Evolutionary conservation across 805 yeast species (phyloP).

Genomic region (Schizosaccharomyces japonicus): DNA sequence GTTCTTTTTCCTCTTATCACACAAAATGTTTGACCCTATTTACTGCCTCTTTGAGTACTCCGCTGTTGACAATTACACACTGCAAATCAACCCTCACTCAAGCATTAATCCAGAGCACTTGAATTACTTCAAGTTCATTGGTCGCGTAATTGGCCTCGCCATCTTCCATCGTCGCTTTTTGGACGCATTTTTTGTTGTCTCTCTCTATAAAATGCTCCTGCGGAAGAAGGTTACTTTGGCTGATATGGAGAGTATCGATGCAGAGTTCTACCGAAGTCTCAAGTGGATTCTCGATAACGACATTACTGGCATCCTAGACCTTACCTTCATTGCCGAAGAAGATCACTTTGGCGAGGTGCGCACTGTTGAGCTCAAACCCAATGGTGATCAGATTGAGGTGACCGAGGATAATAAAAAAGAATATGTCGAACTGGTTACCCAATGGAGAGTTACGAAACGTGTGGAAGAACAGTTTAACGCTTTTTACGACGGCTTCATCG

Average conservation of each 20-base stretch:
- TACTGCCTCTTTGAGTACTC: conserved; percentile 93
- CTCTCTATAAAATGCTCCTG: conserved; percentile 91
- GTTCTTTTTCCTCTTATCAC: conserved; percentile 84
- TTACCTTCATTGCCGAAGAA: conserved; percentile 67
- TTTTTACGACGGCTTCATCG: conserved; percentile 91
- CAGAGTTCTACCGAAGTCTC: conserved; percentile 81
- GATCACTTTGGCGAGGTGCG: conserved; percentile 87
- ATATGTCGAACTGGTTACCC: conserved; percentile 80
- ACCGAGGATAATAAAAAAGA: conserved; percentile 87
- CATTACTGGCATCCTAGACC: conserved; percentile 63
- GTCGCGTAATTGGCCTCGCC: conserved; percentile 93
- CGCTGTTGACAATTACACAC: conserved; percentile 90
- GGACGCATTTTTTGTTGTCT: conserved; percentile 96
- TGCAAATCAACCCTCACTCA: conserved; percentile 92
- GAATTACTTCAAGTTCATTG: conserved; percentile 92
- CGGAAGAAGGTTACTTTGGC: conserved; percentile 81
- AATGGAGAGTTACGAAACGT: conserved; percentile 83
- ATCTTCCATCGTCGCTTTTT: conserved; percentile 93
- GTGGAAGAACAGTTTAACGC: conserved; percentile 92
- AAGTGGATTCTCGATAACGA: conserved; percentile 92
- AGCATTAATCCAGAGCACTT: conserved; percentile 94
- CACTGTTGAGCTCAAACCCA: conserved; percentile 69
- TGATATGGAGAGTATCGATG: conserved; percentile 97
- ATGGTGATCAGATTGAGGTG: conserved; percentile 73
- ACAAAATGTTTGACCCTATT: conserved; percentile 96